Evolutionary conservation across 305 asterid species (phyloP).

Genomic region (Vinca major): DNA sequence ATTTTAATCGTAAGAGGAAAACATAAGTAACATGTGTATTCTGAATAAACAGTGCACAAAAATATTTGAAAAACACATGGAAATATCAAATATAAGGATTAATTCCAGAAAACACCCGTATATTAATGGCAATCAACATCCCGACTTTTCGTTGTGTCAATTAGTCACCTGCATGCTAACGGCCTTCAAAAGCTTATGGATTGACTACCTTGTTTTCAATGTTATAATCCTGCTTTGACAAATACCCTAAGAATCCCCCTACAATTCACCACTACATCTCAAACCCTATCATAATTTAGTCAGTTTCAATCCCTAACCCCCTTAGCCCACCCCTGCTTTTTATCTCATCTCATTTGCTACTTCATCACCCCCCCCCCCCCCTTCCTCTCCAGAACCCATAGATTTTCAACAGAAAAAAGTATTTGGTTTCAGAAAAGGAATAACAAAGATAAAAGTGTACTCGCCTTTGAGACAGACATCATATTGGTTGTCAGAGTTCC

Average conservation of each 20-base stretch:
- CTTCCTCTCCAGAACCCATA: background rate
- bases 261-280: background rate
- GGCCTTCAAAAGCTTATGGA: background rate
- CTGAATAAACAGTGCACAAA: background rate
- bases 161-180: background rate
- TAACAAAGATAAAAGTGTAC: slow-evolving; percentile 12
- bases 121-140: background rate
- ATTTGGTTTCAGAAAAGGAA: slow-evolving; percentile 11
- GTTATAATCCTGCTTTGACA: background rate
- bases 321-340: background rate
- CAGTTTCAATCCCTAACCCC: background rate
- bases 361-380: background rate
- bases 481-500: slow-evolving; percentile 98
- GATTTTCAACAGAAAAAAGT: background rate
- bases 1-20: background rate
- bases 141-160: background rate
- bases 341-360: background rate
- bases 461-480: slow-evolving; percentile 98
- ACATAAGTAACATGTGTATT: background rate
- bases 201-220: background rate
- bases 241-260: background rate
- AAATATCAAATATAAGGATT: background rate
- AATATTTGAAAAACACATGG: background rate
- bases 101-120: background rate
- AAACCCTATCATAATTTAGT: background rate